Evolutionary conservation across 352 stramenopile species (phyloP).

Genomic region (Stramenopiles sp.): DNA sequence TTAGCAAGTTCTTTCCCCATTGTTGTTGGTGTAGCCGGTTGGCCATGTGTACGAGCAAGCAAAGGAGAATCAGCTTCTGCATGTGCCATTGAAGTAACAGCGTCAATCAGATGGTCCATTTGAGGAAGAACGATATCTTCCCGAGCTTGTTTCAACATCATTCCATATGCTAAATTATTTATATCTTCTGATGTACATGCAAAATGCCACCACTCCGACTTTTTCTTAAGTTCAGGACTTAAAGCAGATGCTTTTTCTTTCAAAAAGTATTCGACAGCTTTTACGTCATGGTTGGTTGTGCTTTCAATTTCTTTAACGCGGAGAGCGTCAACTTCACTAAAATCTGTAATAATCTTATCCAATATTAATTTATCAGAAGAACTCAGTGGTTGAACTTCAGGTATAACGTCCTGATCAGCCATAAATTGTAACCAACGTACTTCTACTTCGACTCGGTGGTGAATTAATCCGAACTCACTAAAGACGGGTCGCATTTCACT

Average conservation of each 20-base stretch:
- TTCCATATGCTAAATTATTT: conserved; percentile 19
- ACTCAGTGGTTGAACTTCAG: no score
- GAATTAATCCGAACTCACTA: conserved; percentile 16
- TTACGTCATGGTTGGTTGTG: conserved; percentile 22
- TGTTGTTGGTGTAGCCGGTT: conserved; percentile 19
- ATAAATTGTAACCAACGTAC: conserved; percentile 16
- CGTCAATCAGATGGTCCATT: conserved; percentile 16
- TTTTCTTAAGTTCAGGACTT: conserved; percentile 11
- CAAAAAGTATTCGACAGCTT: conserved; percentile 21
- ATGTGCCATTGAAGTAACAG: conserved; percentile 12
- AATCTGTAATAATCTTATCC: not conserved
- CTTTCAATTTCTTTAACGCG: conserved; percentile 20
- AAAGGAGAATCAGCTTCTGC: conserved; percentile 15
- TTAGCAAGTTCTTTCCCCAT: conserved; percentile 20
- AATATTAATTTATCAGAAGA: no score
- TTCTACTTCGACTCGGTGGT: conserved; percentile 19
- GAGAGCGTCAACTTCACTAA: conserved; percentile 11
- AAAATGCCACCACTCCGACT: conserved; percentile 20
- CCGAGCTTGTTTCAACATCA: conserved; percentile 6
- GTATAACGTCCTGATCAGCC: conserved; percentile 2
- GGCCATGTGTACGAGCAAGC: conserved; percentile 19
- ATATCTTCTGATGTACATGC: conserved; percentile 20
- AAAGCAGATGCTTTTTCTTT: conserved; percentile 17
- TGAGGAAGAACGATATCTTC: conserved; percentile 14
- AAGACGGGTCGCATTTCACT: conserved; percentile 11